phyloP scores from a whole-genome alignment of 805 yeast genomes.

The Clavispora phyllophila region DNA sequence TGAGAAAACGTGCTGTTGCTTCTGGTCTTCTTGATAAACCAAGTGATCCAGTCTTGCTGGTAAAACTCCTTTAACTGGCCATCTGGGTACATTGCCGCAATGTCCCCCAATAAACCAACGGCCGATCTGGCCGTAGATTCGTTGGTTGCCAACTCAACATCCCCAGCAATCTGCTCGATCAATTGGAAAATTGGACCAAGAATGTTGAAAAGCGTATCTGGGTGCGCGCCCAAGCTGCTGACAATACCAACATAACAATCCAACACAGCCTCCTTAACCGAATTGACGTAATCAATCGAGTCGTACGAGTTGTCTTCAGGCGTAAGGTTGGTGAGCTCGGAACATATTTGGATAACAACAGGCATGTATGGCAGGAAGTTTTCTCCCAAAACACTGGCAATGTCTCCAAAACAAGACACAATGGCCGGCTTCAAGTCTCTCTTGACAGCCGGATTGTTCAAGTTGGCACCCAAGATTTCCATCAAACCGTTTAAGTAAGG shows the following conservation, averaged over 20 bases:
- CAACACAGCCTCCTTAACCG: slow-evolving; percentile 79
- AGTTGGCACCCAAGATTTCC: slow-evolving; percentile 71
- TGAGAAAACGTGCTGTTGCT: slow-evolving; percentile 55
- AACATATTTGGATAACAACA: slow-evolving; percentile 75
- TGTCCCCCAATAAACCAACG: slow-evolving; percentile 88
- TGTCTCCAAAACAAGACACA: slow-evolving; percentile 90
- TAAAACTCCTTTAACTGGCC: slow-evolving; percentile 69
- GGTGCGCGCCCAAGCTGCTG: slow-evolving; percentile 73
- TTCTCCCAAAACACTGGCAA: slow-evolving; percentile 82
- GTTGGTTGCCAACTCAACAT: slow-evolving; percentile 52
- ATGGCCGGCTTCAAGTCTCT: slow-evolving; percentile 84
- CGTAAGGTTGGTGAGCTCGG: slow-evolving; percentile 55
- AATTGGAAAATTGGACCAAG: slow-evolving; percentile 68
- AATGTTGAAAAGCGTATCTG: slow-evolving; percentile 61
- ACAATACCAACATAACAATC: slow-evolving; percentile 95
- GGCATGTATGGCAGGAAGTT: slow-evolving; percentile 71
- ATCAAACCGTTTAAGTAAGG: slow-evolving; percentile 78
- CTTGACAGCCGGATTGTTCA: slow-evolving; percentile 63
- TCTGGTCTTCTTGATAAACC: slow-evolving; percentile 70
- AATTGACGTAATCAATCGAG: slow-evolving; percentile 66
- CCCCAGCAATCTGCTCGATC: slow-evolving; percentile 53
- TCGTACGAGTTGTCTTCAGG: slow-evolving; percentile 70
- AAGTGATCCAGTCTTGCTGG: slow-evolving; percentile 73
- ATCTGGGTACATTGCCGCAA: slow-evolving; percentile 78
- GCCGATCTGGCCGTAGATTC: slow-evolving; percentile 78